These are phyloP conservation scores for Leptomonas seymouri DNA, from an alignment of 208 protist species.

Conservation along the genomic window DNA sequence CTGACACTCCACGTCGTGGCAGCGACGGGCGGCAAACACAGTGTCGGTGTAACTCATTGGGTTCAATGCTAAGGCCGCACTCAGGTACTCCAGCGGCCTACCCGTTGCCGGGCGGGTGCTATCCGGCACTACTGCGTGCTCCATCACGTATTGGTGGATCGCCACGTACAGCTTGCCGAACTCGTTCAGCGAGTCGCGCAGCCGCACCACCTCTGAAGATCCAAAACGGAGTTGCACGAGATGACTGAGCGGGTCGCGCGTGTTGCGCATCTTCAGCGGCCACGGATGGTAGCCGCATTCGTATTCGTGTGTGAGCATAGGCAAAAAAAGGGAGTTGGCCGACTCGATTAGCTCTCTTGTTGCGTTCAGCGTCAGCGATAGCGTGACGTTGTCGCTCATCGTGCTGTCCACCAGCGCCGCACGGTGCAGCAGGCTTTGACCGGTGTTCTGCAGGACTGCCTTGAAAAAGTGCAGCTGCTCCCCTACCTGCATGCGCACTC, in stretches of 20 bases:
- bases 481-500: conserved; percentile 37
- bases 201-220: conserved; percentile 46
- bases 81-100: conserved; percentile 49
- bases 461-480: conserved; percentile 61
- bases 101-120: conserved; percentile 54
- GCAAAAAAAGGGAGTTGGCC: conserved; percentile 58
- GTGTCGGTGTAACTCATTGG: conserved; percentile 57
- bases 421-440: conserved; percentile 55
- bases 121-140: conserved; percentile 46
- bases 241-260: conserved; percentile 70
- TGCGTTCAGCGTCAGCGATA: conserved; percentile 57
- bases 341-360: conserved; percentile 69
- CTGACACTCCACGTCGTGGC: conserved; percentile 58
- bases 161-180: conserved; percentile 71
- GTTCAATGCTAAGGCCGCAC: conserved; percentile 61
- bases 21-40: conserved; percentile 61
- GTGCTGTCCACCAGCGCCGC: conserved; percentile 58
- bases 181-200: conserved; percentile 68
- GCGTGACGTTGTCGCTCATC: conserved; percentile 59
- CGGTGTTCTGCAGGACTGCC: conserved; percentile 46
- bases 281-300: conserved; percentile 86
- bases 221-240: conserved; percentile 77
- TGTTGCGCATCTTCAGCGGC: conserved; percentile 88
- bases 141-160: conserved; percentile 65
- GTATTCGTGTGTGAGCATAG: conserved; percentile 87